These are phyloP conservation scores for Beauveria australis DNA, from an alignment of 2,329 filamentous ascomycete species.

Conservation along the genomic window DNA sequence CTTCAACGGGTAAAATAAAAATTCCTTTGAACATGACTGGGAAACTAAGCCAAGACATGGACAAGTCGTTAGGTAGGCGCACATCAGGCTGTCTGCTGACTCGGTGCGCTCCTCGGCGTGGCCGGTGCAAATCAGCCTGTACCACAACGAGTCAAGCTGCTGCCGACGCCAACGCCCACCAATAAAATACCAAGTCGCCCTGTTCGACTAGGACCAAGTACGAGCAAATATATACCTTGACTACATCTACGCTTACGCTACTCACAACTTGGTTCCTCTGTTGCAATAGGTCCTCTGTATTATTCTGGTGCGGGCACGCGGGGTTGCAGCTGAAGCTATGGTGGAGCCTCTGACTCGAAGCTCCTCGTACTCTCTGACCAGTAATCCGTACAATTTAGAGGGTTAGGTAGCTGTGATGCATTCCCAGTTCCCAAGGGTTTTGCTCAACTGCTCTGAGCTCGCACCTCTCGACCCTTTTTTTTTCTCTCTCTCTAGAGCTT, in stretches of 20 bases:
- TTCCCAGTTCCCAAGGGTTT: too few relatives aligned
- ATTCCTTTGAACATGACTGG: background rate
- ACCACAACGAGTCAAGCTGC: slow-evolving; percentile 2
- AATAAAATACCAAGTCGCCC: background rate
- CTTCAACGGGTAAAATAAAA: background rate
- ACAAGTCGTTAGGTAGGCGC: background rate
- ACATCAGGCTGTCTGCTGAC: slow-evolving; percentile 2
- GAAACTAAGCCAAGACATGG: background rate
- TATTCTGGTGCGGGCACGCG: background rate
- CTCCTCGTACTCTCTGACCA: background rate
- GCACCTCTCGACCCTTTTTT: background rate
- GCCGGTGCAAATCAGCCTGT: background rate
- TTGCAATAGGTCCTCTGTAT: background rate
- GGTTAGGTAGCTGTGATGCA: too few relatives aligned
- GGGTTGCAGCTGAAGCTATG: slow-evolving; percentile 9
- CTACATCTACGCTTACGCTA: too few relatives aligned
- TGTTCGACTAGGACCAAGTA: background rate
- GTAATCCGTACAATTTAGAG: background rate
- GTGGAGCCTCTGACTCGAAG: slow-evolving; percentile 9
- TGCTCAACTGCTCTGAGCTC: too few relatives aligned
- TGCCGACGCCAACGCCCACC: background rate
- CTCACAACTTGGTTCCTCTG: background rate
- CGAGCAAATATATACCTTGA: too few relatives aligned
- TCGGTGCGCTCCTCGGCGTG: slow-evolving; percentile 4
- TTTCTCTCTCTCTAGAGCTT: background rate